Base-by-base conservation (phyloP, 2,329 filamentous ascomycete genomes). In the Xylariaceae sp. region DNA sequence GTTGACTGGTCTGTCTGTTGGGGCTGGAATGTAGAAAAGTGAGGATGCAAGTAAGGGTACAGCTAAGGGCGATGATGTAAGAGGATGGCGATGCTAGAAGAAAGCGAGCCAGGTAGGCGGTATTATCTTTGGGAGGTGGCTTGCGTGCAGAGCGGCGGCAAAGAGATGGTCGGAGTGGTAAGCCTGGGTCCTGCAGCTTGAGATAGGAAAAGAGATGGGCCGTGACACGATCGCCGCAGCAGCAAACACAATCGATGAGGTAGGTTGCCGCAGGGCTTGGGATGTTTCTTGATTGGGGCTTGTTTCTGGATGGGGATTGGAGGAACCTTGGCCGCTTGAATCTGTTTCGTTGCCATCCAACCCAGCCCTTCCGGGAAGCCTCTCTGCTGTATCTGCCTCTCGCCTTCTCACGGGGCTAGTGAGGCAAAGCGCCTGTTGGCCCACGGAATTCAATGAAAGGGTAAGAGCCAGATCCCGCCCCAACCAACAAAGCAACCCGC, bases 241-340 rank as follows among this genome's bases (percentile, higher is more conserved):
- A 51, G 59, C 60, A 63, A 60, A 65, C 59, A 60, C 59, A 60
- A 48, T 51, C 50, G 56, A 55, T 47, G 56, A 59, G 52, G 57
- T 47, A 60, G 50, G 47, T 52, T 51, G 50, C 56, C 56, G 57
- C 38, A 59, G 54, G 52, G 50, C 54, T 55, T 50, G 48, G 45
- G 46, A 51, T 12, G 48, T 45, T 43, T 45, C 34, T 58, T 53
- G 53, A 56, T 56, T 54, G 54, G 50, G 52, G 59, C 53, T 48
- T 50, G 46, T 45, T 44, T 38, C 50, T 31, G 55, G 59, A 60
- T 57, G 56, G 59, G 56, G 62, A 63, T 63, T 63, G 59, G 61
- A 63, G 55, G 56, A 56, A 54, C 50, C 56, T 57, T 54, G 58
- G 58, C 63, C 63, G 64, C 60, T 64, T 64, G 63, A 38, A 10